phyloP scores from a whole-genome alignment of 208 protist genomes.

The Leishmania martiniquensis region DNA sequence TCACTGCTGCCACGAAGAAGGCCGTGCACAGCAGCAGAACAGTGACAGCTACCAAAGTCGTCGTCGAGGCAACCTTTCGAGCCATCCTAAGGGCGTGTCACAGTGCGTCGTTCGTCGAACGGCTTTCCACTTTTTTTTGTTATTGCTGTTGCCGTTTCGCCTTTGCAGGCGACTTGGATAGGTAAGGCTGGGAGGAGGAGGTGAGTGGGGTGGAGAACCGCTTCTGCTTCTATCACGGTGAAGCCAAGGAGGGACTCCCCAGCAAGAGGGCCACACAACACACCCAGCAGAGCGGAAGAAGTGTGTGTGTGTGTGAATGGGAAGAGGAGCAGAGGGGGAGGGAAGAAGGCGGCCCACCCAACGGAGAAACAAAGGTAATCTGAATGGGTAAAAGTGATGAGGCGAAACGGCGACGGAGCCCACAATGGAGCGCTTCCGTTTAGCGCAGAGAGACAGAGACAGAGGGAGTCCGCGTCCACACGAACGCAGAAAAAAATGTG shows the following conservation, averaged over 20 bases:
- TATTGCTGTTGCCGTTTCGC: no score
- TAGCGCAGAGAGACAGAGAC: background rate
- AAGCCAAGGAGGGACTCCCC: no score
- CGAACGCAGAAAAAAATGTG: background rate
- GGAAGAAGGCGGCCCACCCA: no score
- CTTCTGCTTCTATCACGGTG: background rate
- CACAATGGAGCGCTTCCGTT: background rate
- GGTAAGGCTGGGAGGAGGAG: background rate
- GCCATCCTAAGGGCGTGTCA: background rate
- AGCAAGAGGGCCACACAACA: no score
- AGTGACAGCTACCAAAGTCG: background rate
- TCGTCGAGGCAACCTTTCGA: background rate
- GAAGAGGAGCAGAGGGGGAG: background rate
- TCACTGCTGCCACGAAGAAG: background rate
- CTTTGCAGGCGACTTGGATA: no score
- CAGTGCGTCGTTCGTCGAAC: background rate
- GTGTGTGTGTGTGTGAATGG: background rate
- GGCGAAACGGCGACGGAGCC: background rate
- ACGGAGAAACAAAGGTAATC: no score
- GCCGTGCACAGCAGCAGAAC: constrained; percentile 1
- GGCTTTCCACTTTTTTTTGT: background rate
- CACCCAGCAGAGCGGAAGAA: no score
- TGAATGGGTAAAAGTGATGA: background rate
- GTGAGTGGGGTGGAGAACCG: background rate
- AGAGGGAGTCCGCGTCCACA: background rate